phyloP scores from a whole-genome alignment of 2,329 filamentous ascomycete genomes.

The Epichloe sp. region DNA sequence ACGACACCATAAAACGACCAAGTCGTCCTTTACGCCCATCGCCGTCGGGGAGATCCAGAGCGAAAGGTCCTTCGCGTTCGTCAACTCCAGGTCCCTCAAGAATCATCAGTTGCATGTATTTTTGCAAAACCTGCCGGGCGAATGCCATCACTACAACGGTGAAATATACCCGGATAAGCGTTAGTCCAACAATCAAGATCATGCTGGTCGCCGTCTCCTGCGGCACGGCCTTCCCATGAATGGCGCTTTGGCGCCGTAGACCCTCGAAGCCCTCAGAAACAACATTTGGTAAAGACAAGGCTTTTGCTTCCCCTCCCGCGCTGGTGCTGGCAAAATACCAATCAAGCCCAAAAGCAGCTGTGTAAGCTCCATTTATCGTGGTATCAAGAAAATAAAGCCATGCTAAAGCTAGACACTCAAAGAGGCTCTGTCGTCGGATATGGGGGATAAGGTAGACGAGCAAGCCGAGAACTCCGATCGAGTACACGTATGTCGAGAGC shows the following conservation, averaged over 20 bases:
- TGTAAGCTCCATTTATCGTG: constrained; percentile 69
- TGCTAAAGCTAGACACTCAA: constrained; percentile 68
- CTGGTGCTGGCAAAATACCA: constrained; percentile 66
- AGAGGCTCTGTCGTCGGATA: constrained; percentile 63
- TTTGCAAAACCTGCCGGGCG: constrained; percentile 62
- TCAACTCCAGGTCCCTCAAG: constrained; percentile 36
- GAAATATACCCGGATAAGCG: constrained; percentile 69
- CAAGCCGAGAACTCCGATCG: constrained; percentile 54
- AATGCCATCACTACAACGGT: constrained; percentile 73
- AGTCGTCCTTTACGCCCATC: constrained; percentile 67
- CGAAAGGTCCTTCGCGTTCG: constrained; percentile 53
- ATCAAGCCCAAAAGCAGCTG: constrained; percentile 63
- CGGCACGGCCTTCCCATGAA: constrained; percentile 24
- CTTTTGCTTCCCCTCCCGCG: constrained; percentile 20
- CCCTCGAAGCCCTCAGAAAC: constrained; percentile 21
- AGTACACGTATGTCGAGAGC: constrained; percentile 86
- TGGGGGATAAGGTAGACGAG: constrained; percentile 62
- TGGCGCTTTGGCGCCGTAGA: constrained; percentile 19
- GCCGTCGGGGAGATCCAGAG: constrained; percentile 54
- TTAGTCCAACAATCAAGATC: constrained; percentile 59
- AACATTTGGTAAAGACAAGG: constrained; percentile 12
- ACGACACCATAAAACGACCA: constrained; percentile 64
- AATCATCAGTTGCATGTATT: constrained; percentile 37
- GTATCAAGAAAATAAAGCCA: constrained; percentile 81
- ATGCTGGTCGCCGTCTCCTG: constrained; percentile 64